Conservation (phyloP, 768 basidiomycete species). For the Phanerodontia chrysosporium region DNA sequence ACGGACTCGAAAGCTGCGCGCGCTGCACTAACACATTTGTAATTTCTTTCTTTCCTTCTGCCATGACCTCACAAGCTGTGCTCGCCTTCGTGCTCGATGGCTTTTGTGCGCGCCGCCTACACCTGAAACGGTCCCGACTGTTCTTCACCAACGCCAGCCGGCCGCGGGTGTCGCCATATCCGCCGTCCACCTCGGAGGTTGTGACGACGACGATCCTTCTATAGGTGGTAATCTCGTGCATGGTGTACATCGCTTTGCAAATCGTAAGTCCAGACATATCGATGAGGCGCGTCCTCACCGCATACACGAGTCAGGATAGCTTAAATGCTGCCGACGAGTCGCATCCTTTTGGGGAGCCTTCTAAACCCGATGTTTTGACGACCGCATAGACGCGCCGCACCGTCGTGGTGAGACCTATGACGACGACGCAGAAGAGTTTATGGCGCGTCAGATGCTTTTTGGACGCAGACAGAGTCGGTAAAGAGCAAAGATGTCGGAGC, state of each 20-base stretch:
- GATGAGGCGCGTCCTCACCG: neutral
- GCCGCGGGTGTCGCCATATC: neutral
- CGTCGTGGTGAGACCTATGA: neutral
- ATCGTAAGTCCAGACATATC: neutral
- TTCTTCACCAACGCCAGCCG: neutral
- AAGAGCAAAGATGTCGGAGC: neutral
- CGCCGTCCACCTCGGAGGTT: neutral
- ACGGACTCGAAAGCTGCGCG: too few relatives aligned
- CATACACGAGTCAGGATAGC: neutral
- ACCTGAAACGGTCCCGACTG: neutral
- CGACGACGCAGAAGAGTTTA: neutral
- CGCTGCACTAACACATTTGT: neutral
- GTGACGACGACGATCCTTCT: neutral
- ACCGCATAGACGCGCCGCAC: neutral
- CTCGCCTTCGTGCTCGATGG: neutral
- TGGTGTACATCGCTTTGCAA: neutral
- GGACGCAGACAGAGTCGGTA: neutral
- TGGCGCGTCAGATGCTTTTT: neutral
- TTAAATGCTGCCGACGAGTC: neutral
- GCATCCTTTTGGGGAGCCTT: neutral
- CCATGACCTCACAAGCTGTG: neutral
- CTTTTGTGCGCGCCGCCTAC: neutral
- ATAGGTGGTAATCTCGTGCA: neutral
- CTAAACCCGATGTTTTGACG: neutral
- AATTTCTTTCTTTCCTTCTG: neutral